Evolutionary conservation across 2,329 filamentous ascomycete species (phyloP).

Genomic region (Akanthomyces dipterigenus): DNA sequence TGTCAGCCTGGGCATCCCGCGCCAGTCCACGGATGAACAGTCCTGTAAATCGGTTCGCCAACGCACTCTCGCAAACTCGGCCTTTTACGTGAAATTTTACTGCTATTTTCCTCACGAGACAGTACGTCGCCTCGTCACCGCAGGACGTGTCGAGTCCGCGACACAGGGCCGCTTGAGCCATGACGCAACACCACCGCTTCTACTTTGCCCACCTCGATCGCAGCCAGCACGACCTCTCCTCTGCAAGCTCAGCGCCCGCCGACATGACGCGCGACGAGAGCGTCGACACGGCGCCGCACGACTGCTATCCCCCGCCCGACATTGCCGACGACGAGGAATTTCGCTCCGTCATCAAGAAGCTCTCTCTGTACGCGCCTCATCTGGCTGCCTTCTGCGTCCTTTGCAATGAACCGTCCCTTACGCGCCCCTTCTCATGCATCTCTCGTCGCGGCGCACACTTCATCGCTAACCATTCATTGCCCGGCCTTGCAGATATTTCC

Average conservation of each 20-base stretch:
- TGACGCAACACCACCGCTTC: not conserved
- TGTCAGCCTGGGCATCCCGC: no score
- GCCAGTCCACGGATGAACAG: no score
- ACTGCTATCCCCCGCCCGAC: constrained; percentile 40
- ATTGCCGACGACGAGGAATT: constrained; percentile 55
- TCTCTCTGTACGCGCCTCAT: constrained; percentile 46
- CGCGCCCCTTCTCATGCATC: not conserved
- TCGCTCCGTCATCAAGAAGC: constrained; percentile 58
- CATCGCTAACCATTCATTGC: not conserved
- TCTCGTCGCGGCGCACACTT: not conserved
- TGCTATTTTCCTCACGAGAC: no score
- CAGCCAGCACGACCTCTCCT: not conserved
- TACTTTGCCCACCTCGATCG: not conserved
- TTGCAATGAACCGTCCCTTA: not conserved
- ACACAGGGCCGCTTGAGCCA: not conserved
- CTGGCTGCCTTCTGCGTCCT: not conserved
- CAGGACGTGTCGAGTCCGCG: not conserved
- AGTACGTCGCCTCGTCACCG: no score
- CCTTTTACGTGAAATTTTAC: no score
- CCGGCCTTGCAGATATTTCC: constrained; percentile 45
- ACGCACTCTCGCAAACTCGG: no score
- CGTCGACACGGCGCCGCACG: constrained; percentile 17
- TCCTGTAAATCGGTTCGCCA: no score
- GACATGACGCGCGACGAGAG: constrained; percentile 9
- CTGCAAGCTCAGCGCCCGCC: not conserved